Percentiles rank a stretch among this genome's conserved stretches.
These are phyloP conservation scores for Excoecaria agallocha DNA, from an alignment of 345 rosid species.

Conservation along the genomic window DNA sequence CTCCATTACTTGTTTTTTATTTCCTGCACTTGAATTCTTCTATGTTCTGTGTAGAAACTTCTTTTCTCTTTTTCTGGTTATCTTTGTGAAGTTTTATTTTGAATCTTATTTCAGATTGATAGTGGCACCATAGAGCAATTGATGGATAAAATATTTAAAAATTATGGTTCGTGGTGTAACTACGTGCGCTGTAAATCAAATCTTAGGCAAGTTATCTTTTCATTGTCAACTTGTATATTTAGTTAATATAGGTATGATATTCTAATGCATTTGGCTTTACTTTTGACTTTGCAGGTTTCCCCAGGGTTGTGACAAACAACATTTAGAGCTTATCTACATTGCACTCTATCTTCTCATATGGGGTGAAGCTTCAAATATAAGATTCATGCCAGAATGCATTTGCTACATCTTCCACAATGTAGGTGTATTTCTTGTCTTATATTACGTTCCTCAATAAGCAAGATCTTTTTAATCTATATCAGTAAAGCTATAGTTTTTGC, in stretches of 20 bases:
- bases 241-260: background rate
- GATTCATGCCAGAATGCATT: slow-evolving; percentile 99
- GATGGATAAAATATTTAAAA: slow-evolving; percentile 69
- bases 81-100: slow-evolving; percentile 28
- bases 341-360: slow-evolving; percentile 91
- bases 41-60: background rate
- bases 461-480: background rate
- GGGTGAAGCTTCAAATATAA: slow-evolving; percentile 99
- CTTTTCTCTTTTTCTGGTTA: slow-evolving; percentile 9
- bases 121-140: slow-evolving; percentile 43
- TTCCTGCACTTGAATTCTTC: background rate
- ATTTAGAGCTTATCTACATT: slow-evolving; percentile 68
- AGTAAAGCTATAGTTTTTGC: slow-evolving; percentile 5
- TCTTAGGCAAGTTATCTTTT: slow-evolving; percentile 42
- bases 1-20: slow-evolving; percentile 8
- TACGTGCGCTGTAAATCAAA: slow-evolving; percentile 53
- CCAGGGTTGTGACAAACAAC: slow-evolving; percentile 43
- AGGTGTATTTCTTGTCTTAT: slow-evolving; percentile 19
- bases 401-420: slow-evolving; percentile 97
- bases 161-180: slow-evolving; percentile 87
- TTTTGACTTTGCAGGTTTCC: slow-evolving; percentile 54
- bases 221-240: background rate
- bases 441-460: background rate
- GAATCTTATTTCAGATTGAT: slow-evolving; percentile 53
- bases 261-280: slow-evolving; percentile 9